Evolutionary conservation across 2,329 filamentous ascomycete genomes (phyloP).

Genomic region (Fusarium sp.): DNA sequence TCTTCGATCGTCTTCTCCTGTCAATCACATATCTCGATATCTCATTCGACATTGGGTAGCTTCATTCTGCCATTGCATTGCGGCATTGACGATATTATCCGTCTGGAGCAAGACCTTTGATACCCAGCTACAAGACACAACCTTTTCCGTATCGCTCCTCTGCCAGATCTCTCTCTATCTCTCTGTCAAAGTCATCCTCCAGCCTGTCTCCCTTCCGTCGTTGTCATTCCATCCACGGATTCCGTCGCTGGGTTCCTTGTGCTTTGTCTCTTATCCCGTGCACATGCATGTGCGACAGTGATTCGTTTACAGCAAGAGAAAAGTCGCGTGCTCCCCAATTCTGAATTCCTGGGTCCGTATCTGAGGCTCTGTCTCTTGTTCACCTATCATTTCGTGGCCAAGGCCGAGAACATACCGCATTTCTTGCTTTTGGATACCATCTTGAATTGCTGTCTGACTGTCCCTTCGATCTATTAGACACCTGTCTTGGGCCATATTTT

Average conservation of each 20-base stretch:
- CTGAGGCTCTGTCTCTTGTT: constrained; percentile 28
- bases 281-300: constrained; percentile 44
- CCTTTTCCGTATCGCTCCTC: constrained; percentile 16
- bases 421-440: constrained; percentile 24
- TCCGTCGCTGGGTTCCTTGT: constrained; percentile 34
- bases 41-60: constrained; percentile 11
- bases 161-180: constrained; percentile 2
- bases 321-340: constrained; percentile 39
- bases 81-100: constrained; percentile 21
- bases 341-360: constrained; percentile 29
- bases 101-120: constrained; percentile 17
- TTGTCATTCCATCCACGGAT: constrained; percentile 27
- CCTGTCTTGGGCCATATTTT: constrained; percentile 15
- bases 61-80: constrained; percentile 8
- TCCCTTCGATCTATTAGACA: constrained; percentile 26
- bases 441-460: constrained; percentile 26
- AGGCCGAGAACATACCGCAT: constrained; percentile 28
- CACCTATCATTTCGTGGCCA: constrained; percentile 33
- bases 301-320: constrained; percentile 31
- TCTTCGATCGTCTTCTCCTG: constrained; percentile 5
- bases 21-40: constrained; percentile 8
- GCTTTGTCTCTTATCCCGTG: constrained; percentile 28
- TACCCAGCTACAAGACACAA: constrained; percentile 25
- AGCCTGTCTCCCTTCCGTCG: constrained; percentile 21
- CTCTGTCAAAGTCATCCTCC: constrained; percentile 7